phyloP scores from a whole-genome alignment of 208 protist genomes.

The Strigomonas culicis region DNA sequence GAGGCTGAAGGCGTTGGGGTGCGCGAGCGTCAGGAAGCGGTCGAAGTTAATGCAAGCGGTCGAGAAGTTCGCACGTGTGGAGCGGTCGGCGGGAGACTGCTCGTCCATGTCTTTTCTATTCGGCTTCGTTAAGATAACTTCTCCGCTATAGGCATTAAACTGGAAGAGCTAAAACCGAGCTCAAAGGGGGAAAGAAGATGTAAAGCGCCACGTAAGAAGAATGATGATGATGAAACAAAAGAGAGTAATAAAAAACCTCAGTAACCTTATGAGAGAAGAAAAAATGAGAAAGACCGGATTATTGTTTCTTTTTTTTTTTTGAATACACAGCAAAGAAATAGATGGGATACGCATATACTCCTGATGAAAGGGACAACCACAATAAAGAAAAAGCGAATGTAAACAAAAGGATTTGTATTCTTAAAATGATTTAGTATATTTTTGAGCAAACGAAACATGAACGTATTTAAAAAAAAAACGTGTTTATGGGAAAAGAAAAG shows the following conservation, averaged over 20 bases:
- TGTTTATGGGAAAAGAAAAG: constrained; percentile 7
- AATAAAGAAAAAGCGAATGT: constrained; percentile 5
- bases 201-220: constrained; percentile 11
- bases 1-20: constrained; percentile 32
- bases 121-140: neutral
- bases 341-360: neutral
- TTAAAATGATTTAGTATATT: neutral
- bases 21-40: constrained; percentile 48
- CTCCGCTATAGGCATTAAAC: neutral
- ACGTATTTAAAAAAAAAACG: constrained; percentile 11
- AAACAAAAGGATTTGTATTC: constrained; percentile 5
- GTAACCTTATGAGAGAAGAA: constrained; percentile 4
- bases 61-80: constrained; percentile 24
- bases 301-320: constrained; percentile 12
- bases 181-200: constrained; percentile 8
- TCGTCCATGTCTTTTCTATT: too few species aligned
- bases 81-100: constrained; percentile 9
- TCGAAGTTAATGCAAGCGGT: constrained; percentile 56
- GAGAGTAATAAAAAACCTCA: constrained; percentile 2
- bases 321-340: constrained; percentile 5
- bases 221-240: neutral
- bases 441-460: neutral
- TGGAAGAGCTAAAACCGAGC: constrained; percentile 9
- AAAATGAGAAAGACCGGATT: constrained; percentile 6
- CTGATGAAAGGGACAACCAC: neutral